Evolutionary conservation across 179 eudicot genomes (phyloP), one percentile per base, ranked within the genome.

Genomic region (Camellia oleifera): DNA sequence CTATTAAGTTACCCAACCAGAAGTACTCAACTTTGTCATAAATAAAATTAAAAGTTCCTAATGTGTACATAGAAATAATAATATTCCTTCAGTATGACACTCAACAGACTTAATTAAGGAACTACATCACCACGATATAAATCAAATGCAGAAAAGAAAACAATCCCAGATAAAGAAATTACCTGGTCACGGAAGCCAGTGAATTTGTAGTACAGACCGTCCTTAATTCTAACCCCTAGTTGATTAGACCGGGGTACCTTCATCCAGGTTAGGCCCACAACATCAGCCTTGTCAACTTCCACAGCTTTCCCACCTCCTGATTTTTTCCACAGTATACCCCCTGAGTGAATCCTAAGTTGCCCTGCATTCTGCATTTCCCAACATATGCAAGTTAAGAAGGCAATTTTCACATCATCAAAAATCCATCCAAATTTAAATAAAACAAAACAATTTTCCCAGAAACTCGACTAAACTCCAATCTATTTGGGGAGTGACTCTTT

Each of bases 221-320:
- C 99, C 83, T 87, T 96, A 46, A 86, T 88, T 58, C 84, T 89
- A 75, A 96, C 88, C 45, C 99, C 92, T 74, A 96, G 97, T 84
- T 96, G 98, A 85, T 94, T 88, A 72, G 92, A 83, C 71, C 98
- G 89, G 0, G 97, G 99, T 42, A 94, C 92, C 92, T 94, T 96
- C 97, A 92, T 94, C 99, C 99, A 96, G 4, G 86, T 86, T 61
- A 96, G 85, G 69, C 90, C 84, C 13, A 88, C 79, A 46, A 96
- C 81, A 80, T 96, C 90, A 79, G 86, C 77, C 80, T 87, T 96
- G 68, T 90, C 97, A 76, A 96, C 91, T 85, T 94, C 96, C 79
- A 94, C 93, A 44, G 94, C 89, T 88, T 93, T 96, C 12, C 98
- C 98, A 58, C 99, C 98, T 6, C 98, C 99, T 84, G 86, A 91